A percentile compares a stretch with the other conserved stretches of the same genome.
phyloP scores from a whole-genome alignment of 441 rosid species.

The Syzygium syzygioides region DNA sequence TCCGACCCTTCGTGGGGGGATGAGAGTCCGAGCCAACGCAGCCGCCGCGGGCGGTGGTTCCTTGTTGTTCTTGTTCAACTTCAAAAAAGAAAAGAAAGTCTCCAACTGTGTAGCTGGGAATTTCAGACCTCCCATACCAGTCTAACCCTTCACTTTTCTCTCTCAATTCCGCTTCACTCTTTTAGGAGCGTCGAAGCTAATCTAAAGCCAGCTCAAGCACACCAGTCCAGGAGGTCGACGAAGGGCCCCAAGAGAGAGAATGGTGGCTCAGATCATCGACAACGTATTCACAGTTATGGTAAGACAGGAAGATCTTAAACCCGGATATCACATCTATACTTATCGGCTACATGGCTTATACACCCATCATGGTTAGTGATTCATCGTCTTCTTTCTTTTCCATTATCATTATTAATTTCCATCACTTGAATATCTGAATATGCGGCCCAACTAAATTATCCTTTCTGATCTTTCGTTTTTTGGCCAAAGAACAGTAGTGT shows the following conservation, averaged over 20 bases:
- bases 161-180: neutral
- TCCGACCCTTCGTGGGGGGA: no score
- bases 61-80: no score
- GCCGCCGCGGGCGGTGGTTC: no score
- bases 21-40: no score
- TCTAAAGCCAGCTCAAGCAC: neutral
- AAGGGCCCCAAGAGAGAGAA: neutral
- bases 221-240: neutral
- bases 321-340: neutral
- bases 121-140: no score
- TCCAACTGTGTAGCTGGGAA: no score
- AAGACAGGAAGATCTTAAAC: neutral
- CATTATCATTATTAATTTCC: neutral
- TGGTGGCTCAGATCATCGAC: neutral
- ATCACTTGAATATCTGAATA: no score
- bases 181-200: no score
- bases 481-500: neutral
- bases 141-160: no score
- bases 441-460: no score
- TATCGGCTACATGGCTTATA: neutral
- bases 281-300: fast-evolving
- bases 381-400: neutral
- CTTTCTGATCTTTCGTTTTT: no score
- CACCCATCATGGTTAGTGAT: neutral
- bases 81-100: no score